Evolutionary conservation across 2,329 filamentous ascomycete species (phyloP).

Genomic region (Monilinia laxa): DNA sequence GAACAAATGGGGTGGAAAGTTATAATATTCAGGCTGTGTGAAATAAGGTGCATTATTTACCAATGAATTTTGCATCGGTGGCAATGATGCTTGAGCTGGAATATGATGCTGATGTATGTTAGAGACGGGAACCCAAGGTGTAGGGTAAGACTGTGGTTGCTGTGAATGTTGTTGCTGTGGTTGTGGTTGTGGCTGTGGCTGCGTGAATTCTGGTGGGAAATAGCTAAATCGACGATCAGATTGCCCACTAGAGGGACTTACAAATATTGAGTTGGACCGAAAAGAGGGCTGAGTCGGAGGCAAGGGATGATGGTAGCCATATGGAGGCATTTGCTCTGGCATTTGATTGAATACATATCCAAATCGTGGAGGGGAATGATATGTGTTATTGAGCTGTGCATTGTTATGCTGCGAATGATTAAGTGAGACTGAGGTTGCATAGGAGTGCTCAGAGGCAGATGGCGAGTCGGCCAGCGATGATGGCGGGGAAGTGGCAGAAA

Average conservation of each 20-base stretch:
- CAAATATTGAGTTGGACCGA: slow-evolving; percentile 66
- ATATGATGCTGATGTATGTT: slow-evolving; percentile 24
- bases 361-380: slow-evolving; percentile 51
- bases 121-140: slow-evolving; percentile 36
- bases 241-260: slow-evolving; percentile 54
- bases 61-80: slow-evolving; percentile 27
- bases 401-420: slow-evolving; percentile 43
- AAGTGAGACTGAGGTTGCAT: slow-evolving; percentile 41
- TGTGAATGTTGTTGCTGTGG: slow-evolving; percentile 28
- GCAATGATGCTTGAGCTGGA: slow-evolving; percentile 25
- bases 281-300: slow-evolving; percentile 50
- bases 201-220: slow-evolving; percentile 56
- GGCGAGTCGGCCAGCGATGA: slow-evolving; percentile 47
- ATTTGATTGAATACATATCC: slow-evolving; percentile 58
- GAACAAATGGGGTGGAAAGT: slow-evolving; percentile 37
- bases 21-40: slow-evolving; percentile 36
- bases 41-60: slow-evolving; percentile 37
- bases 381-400: slow-evolving; percentile 21
- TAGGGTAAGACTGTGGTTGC: slow-evolving; percentile 36
- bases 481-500: slow-evolving; percentile 46
- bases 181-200: slow-evolving; percentile 34
- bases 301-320: slow-evolving; percentile 32
- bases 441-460: slow-evolving; percentile 45
- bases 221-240: slow-evolving; percentile 61
- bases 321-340: slow-evolving; percentile 46